Percentiles rank a stretch among this genome's conserved stretches.
Conservation (phyloP, 495 filamentous ascomycete species). For the Bryoglossum gracile region DNA sequence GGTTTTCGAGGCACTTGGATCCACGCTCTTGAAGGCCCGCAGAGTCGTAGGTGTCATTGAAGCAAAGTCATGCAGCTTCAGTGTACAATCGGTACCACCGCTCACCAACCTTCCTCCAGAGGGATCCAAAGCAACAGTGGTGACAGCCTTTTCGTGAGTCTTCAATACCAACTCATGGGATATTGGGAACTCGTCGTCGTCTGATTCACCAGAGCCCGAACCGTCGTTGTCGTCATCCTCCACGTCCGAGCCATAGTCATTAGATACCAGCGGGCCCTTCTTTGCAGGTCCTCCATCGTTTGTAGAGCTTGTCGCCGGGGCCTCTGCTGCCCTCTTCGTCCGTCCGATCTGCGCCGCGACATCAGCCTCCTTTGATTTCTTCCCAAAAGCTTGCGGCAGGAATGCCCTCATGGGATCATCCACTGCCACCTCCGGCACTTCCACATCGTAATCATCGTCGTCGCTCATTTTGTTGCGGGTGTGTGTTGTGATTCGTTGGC, state of each 20-base stretch:
- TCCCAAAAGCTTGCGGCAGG: slow-evolving; percentile 80
- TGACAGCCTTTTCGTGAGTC: slow-evolving; percentile 85
- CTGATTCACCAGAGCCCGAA: slow-evolving; percentile 52
- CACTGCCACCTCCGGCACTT: slow-evolving; percentile 38
- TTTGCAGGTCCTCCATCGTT: slow-evolving; percentile 21
- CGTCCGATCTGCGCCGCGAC: slow-evolving; percentile 72
- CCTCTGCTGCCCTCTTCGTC: slow-evolving; percentile 51
- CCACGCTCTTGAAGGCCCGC: slow-evolving; percentile 84
- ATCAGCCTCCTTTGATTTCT: slow-evolving; percentile 64
- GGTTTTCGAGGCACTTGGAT: slow-evolving; percentile 70
- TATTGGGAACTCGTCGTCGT: slow-evolving; percentile 86
- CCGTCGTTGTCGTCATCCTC: slow-evolving; percentile 47
- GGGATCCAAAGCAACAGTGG: slow-evolving; percentile 73
- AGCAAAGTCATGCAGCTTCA: slow-evolving; percentile 92
- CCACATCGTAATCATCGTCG: slow-evolving; percentile 54
- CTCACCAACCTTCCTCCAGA: slow-evolving; percentile 79
- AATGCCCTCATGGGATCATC: slow-evolving; percentile 79
- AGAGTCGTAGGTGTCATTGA: slow-evolving; percentile 93
- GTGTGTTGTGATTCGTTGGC: slow-evolving; percentile 1
- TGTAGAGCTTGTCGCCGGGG: slow-evolving; percentile 5
- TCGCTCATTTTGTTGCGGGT: slow-evolving; percentile 38
- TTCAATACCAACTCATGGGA: slow-evolving; percentile 90
- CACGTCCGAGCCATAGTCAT: slow-evolving; percentile 34
- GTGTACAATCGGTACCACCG: slow-evolving; percentile 80
- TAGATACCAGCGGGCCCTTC: too few relatives aligned